These are phyloP conservation scores for Seiridium unicorne DNA, from an alignment of 2,329 filamentous ascomycete genomes.

Conservation along the genomic window DNA sequence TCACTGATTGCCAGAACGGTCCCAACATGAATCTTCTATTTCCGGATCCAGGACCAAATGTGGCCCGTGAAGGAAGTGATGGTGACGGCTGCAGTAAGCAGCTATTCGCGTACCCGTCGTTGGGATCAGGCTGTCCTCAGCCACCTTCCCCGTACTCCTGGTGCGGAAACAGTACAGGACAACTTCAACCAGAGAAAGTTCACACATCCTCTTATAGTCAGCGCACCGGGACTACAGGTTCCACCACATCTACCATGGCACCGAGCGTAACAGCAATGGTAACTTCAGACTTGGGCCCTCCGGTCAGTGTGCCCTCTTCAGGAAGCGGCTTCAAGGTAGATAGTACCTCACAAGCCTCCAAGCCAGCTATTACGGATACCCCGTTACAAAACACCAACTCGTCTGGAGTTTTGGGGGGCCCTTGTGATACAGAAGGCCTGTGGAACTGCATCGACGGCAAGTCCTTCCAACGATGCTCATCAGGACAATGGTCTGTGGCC, in stretches of 20 bases:
- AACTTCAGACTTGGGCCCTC: no score
- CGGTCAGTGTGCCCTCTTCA: background rate
- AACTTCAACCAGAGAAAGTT: no score
- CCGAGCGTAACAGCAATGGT: no score
- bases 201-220: no score
- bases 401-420: no score
- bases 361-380: background rate
- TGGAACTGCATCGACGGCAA: no score
- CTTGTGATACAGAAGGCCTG: no score
- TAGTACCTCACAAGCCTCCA: background rate
- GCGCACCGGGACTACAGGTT: no score
- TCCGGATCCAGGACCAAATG: background rate
- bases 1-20: background rate
- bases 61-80: background rate
- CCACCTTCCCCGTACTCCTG: background rate
- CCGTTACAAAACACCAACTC: no score
- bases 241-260: no score
- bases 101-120: background rate
- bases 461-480: no score
- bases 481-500: no score
- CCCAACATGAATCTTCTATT: background rate
- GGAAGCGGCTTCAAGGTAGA: background rate
- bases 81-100: background rate
- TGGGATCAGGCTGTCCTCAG: background rate
- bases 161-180: background rate